Evolutionary conservation across 1,284 basidiomycete species (phyloP), one percentile per base, ranked within the genome.

Genomic region (Cryptococcus hybrid): DNA sequence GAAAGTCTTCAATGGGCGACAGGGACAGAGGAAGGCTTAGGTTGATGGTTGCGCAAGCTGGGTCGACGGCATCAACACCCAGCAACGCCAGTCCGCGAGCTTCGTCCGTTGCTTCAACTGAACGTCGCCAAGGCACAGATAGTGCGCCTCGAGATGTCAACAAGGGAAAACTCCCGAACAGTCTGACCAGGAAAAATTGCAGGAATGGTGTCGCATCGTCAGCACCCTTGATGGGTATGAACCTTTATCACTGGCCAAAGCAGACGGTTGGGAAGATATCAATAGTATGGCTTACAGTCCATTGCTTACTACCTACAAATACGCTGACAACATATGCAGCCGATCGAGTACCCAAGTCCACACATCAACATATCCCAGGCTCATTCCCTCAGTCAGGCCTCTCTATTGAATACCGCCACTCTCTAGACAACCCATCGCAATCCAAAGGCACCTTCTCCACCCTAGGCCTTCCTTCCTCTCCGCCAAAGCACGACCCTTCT

Each of bases 11-110:
- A n/a, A 8, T 36, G 36, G 18, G 39, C 18, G 39, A 51, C 13
- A n/a, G 3, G 3, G 47, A 47, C 13, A 30, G 47, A 34, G 18
- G 18, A 7, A 8, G 47, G 3, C 34, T 47, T 2, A 8, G 18
- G 3, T 30, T 47, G 34, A 1, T 30, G 12, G 7, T 13, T 7
- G 6, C 4, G 8, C 5, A 15, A 4, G 15, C 50, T 18, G 39
- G 13, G 9, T 42, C 50, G 36, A 8, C 37, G 11, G 30, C 1
- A 83, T 84, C 2, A 84, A 83, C 82, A 81, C 85, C 11, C 88
- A 86, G 0, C 1, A 54, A 44, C 35, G n/a, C 38, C 12, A 47
- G 34, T 13, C 53, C 57, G 15, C 57, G 59, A 38, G 47, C 59
- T 35, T 52, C 63, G 12, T 65, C 63, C 1, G 43, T 61, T 35